phyloP scores from a whole-genome alignment of 495 filamentous ascomycete genomes.

The Penicillium chermesinum region DNA sequence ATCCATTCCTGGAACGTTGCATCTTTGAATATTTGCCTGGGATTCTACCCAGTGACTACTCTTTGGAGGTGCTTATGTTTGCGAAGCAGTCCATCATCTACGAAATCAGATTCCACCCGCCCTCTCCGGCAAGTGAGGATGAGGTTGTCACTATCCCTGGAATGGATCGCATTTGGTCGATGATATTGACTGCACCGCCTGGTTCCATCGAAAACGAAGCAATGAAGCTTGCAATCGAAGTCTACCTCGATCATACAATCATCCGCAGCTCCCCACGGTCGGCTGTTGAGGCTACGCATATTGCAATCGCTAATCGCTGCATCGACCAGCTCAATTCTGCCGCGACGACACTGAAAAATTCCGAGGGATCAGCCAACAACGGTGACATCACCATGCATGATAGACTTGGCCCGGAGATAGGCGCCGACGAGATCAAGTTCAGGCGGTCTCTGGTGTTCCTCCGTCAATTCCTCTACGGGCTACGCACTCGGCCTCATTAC shows the following conservation, averaged over 20 bases:
- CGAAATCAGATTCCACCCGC: constrained; percentile 39
- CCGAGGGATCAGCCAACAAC: constrained; percentile 33
- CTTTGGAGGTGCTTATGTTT: constrained; percentile 61
- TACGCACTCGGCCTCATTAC: constrained; percentile 50
- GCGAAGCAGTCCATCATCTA: constrained; percentile 52
- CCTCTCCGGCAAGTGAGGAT: constrained; percentile 34
- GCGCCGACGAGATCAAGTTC: constrained; percentile 55
- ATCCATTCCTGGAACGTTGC: constrained; percentile 62
- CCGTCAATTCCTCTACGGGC: constrained; percentile 50
- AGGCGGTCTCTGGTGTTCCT: constrained; percentile 59
- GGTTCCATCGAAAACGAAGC: constrained; percentile 63
- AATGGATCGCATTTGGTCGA: constrained; percentile 76
- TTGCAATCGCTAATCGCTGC: constrained; percentile 72
- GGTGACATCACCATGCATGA: constrained; percentile 47
- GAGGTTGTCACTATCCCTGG: constrained; percentile 52
- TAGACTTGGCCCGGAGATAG: constrained; percentile 38
- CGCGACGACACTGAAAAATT: constrained; percentile 54
- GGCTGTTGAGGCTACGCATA: constrained; percentile 64
- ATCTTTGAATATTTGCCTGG: constrained; percentile 60
- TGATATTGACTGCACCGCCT: constrained; percentile 67
- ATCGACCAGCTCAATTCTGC: constrained; percentile 66
- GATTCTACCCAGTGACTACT: constrained; percentile 60
- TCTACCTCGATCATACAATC: constrained; percentile 60
- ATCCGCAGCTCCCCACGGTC: constrained; percentile 38
- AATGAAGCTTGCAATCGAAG: constrained; percentile 63